Base-by-base conservation (phyloP, 371 early-diverging fungal species). In the Globomyces sp. region DNA sequence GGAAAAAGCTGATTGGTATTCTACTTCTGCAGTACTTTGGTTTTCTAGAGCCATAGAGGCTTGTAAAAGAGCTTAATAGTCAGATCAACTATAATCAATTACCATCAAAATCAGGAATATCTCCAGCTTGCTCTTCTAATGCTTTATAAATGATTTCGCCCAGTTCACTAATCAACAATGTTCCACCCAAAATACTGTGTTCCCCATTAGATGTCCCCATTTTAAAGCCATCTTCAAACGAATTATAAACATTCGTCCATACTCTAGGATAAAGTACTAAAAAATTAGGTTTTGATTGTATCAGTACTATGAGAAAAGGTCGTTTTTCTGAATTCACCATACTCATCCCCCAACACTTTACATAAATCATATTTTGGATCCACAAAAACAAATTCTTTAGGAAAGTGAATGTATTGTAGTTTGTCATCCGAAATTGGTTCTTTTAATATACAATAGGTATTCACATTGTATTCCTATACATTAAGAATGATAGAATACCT, bases 91-190 rank as follows among this genome's bases (percentile, higher is more conserved):
- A 24, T 24, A 5, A 51, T 34, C 4, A 13, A 5, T 13, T 51
- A 55, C 55, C 40, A 37, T 39, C 13, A 6, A 55, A 39, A 55
- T 55, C 55, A 8, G 55, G 55, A 1, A 9, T 36, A 55, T 55
- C 55, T 55, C 55, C 55, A 24, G 55, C 55, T 55, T 39, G 8
- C 6, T 11, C 24, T 55, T 55, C 55, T 39, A 55, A 55, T 39
- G 36, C 36, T 55, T 55, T 55, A 55, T 39, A 55, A 39, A 55
- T 40, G 40, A 55, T 55, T 37, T 55, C 55, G 24, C 55, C 55
- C 40, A 36, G 36, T 9, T 55, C 55, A 39, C 55, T 55, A 3
- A 55, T 40, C 40, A 55, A 40, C 55, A 55, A 39, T n/a, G 40
- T 40, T 9, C 55, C 55, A 4, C 55, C 55, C 34, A 55, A 40